These are phyloP conservation scores for Carnegiea gigantea DNA, from an alignment of 179 eudicot genomes.

Conservation along the genomic window DNA sequence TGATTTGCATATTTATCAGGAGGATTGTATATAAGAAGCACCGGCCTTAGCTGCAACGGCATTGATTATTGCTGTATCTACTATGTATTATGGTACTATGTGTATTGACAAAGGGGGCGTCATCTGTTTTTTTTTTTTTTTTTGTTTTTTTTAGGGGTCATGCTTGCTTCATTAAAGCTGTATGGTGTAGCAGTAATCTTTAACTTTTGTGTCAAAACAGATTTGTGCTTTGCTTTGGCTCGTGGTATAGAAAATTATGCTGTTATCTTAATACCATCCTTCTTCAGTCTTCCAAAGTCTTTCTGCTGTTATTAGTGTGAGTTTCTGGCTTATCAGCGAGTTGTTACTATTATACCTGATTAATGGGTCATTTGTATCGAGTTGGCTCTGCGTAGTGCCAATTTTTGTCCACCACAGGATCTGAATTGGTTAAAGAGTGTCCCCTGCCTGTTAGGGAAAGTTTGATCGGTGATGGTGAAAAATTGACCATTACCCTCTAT, in stretches of 20 bases:
- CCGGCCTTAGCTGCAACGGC: neutral
- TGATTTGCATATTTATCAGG: neutral
- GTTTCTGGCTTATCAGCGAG: too few species aligned
- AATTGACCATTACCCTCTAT: too few species aligned
- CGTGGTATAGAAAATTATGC: neutral
- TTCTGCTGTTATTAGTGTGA: too few species aligned
- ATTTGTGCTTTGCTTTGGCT: neutral
- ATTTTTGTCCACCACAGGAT: too few species aligned
- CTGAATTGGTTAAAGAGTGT: too few species aligned
- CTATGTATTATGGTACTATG: neutral
- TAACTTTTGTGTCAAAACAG: neutral
- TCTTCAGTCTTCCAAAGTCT: too few species aligned
- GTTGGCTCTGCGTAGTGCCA: too few species aligned
- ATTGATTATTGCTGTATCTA: conserved; percentile 5
- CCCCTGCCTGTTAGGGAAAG: too few species aligned
- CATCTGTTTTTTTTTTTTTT: neutral
- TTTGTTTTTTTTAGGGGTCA: neutral
- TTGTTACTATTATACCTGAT: too few species aligned
- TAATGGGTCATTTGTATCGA: too few species aligned
- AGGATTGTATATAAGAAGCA: neutral
- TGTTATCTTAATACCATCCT: neutral
- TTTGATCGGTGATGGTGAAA: too few species aligned
- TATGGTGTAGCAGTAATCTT: conserved; percentile 3
- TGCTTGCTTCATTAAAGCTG: neutral
- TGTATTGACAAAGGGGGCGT: neutral